These are phyloP conservation scores for Cystofilobasidium capitatum DNA, from an alignment of 768 basidiomycete species.

Conservation along the genomic window DNA sequence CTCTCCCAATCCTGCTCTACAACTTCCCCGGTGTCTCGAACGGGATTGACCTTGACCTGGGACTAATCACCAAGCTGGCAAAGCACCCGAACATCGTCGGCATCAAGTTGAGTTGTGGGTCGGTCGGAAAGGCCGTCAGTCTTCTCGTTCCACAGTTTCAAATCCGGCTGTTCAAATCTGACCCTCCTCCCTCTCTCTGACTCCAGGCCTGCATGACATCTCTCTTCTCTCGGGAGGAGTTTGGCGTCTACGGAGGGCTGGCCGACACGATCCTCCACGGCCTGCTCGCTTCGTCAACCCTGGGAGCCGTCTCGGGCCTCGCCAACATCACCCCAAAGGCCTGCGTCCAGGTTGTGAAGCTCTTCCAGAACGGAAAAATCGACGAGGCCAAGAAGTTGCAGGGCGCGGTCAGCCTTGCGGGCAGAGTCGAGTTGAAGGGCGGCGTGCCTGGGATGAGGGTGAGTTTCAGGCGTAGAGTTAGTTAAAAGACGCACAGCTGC, in stretches of 20 bases:
- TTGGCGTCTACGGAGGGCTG: slow-evolving; percentile 26
- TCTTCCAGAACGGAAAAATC: slow-evolving; percentile 12
- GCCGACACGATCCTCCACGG: slow-evolving; percentile 28
- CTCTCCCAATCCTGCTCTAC: slow-evolving; percentile 38
- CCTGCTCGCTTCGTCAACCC: slow-evolving; percentile 12
- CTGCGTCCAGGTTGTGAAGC: slow-evolving; percentile 10
- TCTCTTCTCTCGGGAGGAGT: neutral
- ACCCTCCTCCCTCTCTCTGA: neutral
- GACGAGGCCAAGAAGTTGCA: slow-evolving; percentile 8
- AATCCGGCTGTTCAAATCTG: neutral
- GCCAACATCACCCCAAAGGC: slow-evolving; percentile 10
- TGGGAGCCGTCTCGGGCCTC: slow-evolving; percentile 16
- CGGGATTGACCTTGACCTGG: slow-evolving; percentile 39
- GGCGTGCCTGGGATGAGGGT: slow-evolving; percentile 15
- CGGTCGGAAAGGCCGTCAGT: slow-evolving; percentile 9
- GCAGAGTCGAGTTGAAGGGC: slow-evolving; percentile 12
- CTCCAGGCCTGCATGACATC: slow-evolving; percentile 6
- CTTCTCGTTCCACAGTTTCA: neutral
- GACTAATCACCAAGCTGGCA: slow-evolving; percentile 36
- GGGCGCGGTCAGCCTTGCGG: slow-evolving; percentile 5
- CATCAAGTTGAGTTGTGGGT: slow-evolving; percentile 32
- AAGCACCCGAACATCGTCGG: slow-evolving; percentile 40
- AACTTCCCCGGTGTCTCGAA: slow-evolving; percentile 38
- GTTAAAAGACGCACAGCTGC: neutral
- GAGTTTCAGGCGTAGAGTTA: neutral